A percentile compares a stretch with the other conserved stretches of the same genome.
Conservation (phyloP, 2,329 filamentous ascomycete species). For the Leptosphaerulina australis region DNA sequence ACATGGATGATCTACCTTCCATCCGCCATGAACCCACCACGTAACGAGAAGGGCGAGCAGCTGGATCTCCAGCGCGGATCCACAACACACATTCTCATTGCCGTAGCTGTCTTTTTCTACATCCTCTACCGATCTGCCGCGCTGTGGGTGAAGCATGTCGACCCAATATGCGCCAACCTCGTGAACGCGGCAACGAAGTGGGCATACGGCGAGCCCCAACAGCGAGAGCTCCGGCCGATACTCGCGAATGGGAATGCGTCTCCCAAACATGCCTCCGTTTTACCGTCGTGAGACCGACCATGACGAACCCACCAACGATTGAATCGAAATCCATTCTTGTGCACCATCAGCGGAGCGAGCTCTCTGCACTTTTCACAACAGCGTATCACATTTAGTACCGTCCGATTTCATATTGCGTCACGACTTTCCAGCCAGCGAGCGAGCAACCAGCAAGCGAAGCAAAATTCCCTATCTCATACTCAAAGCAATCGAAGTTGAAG, state of each 20-base stretch:
- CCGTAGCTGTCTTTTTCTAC: slow-evolving; percentile 46
- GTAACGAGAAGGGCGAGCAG: slow-evolving; percentile 45
- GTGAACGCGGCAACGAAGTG: slow-evolving; percentile 41
- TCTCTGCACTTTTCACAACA: slow-evolving; percentile 10
- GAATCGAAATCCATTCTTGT: slow-evolving; percentile 18
- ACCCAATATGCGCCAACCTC: slow-evolving; percentile 43
- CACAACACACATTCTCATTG: slow-evolving; percentile 40
- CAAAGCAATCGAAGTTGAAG: slow-evolving; percentile 1
- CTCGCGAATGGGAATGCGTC: slow-evolving; percentile 24
- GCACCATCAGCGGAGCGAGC: slow-evolving; percentile 16
- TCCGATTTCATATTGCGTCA: slow-evolving; percentile 9
- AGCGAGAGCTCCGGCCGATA: slow-evolving; percentile 28
- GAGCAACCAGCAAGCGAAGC: not conserved
- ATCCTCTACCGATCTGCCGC: slow-evolving; percentile 43
- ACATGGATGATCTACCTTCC: slow-evolving; percentile 63
- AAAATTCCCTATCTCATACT: not conserved
- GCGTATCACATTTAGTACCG: slow-evolving; percentile 15
- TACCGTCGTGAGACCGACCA: slow-evolving; percentile 27
- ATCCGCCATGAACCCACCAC: slow-evolving; percentile 46
- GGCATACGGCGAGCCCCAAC: slow-evolving; percentile 39
- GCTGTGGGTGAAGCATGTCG: slow-evolving; percentile 45
- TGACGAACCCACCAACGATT: not conserved
- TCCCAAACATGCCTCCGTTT: slow-evolving; percentile 26
- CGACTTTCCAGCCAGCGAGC: slow-evolving; percentile 5
- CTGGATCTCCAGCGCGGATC: slow-evolving; percentile 44